Evolutionary conservation across 371 early-diverging fungal species (phyloP).

Genomic region (Phascolomyces articulosus): DNA sequence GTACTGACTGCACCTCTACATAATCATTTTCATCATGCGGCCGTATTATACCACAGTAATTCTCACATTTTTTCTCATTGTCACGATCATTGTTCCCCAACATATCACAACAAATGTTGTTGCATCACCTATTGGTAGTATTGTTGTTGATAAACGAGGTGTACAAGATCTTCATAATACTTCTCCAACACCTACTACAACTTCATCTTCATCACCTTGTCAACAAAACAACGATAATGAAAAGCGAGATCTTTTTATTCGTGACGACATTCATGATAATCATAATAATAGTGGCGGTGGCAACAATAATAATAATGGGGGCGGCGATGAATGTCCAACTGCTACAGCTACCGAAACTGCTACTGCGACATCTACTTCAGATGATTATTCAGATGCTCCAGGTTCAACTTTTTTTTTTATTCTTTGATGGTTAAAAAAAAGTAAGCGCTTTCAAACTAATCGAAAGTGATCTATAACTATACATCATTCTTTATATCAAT

Average conservation of each 20-base stretch:
- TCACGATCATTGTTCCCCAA: not conserved
- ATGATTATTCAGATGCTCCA: not conserved
- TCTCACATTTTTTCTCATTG: not conserved
- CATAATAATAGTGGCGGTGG: not conserved
- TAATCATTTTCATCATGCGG: not conserved
- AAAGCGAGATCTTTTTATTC: conserved; percentile 5
- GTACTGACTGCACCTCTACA: no score
- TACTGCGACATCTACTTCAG: conserved; percentile 2
- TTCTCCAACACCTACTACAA: not conserved
- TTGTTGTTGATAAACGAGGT: not conserved
- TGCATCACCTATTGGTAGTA: not conserved
- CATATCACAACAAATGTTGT: not conserved
- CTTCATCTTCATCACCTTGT: not conserved
- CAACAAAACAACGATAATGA: not conserved
- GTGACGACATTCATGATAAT: not conserved
- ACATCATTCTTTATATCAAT: not conserved
- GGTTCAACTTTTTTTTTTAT: not conserved
- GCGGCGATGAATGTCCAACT: not conserved
- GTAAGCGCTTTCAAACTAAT: no score
- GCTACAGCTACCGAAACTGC: conserved; percentile 1
- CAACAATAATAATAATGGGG: not conserved
- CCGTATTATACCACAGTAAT: not conserved
- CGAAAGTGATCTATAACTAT: no score
- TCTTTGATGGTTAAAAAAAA: not conserved
- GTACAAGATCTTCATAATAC: not conserved